Evolutionary conservation across 495 filamentous ascomycete species (phyloP).

Genomic region (Durotheca rogersii): DNA sequence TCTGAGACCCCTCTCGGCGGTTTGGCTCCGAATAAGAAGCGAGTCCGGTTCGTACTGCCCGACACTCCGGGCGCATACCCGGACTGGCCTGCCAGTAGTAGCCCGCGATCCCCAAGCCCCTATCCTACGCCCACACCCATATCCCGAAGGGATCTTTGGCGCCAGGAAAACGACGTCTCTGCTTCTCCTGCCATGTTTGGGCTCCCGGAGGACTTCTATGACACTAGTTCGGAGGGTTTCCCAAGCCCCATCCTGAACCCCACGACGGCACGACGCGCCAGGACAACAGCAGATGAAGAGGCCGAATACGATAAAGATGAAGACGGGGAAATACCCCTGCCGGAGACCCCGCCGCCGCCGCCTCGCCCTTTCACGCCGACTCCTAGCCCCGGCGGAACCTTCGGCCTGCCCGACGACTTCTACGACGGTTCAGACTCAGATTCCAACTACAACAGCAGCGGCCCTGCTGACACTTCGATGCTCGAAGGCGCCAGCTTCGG

Average conservation of each 20-base stretch:
- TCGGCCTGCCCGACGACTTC: background rate
- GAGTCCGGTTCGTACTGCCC: background rate
- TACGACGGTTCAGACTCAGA: background rate
- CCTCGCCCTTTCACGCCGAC: background rate
- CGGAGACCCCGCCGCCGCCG: background rate
- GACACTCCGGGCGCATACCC: background rate
- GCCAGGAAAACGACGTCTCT: no score
- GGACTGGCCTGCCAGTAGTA: background rate
- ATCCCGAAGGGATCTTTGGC: no score
- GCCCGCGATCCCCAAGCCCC: background rate
- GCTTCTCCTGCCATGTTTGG: background rate
- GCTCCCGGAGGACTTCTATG: background rate
- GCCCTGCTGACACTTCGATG: no score
- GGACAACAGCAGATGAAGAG: no score
- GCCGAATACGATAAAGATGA: no score
- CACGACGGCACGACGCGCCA: no score
- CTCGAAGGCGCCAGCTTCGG: no score
- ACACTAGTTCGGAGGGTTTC: background rate
- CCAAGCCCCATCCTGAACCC: no score
- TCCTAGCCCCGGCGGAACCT: background rate
- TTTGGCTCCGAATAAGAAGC: background rate
- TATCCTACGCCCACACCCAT: no score
- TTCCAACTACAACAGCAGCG: background rate
- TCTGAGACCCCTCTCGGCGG: background rate
- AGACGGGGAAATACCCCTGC: background rate